Conservation (phyloP, 345 rosid genomes). For the Litchi chinensis region DNA sequence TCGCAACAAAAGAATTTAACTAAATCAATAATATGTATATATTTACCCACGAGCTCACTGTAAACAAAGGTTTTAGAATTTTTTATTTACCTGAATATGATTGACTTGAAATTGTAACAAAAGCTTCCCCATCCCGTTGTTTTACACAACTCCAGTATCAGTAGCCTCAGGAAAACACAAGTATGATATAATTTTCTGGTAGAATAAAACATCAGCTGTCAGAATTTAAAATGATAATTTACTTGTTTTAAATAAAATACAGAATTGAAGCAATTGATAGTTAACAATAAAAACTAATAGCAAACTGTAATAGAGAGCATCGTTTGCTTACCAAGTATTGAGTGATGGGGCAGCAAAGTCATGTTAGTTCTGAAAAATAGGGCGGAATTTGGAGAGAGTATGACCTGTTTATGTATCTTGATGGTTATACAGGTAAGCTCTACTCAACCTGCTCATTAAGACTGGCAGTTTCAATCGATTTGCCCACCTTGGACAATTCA, state of each 20-base stretch:
- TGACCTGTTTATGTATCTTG: not conserved
- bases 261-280: slow-evolving; percentile 4
- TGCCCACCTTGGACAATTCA: slow-evolving; percentile 49
- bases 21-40: not conserved
- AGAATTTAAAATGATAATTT: slow-evolving; percentile 3
- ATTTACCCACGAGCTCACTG: not conserved
- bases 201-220: not conserved
- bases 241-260: not conserved
- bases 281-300: not conserved
- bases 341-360: not conserved
- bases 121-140: slow-evolving; percentile 1
- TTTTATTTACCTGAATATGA: slow-evolving; percentile 15
- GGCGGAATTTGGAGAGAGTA: slow-evolving; percentile 1
- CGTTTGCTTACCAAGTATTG: slow-evolving; percentile 5
- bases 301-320: slow-evolving; percentile 1
- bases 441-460: slow-evolving; percentile 10
- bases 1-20: not conserved
- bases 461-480: slow-evolving; percentile 32
- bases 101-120: not conserved
- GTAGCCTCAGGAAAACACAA: not conserved
- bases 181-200: slow-evolving; percentile 1
- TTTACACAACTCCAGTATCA: not conserved
- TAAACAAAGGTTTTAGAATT: not conserved
- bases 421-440: not conserved
- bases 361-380: not conserved